Evolutionary conservation across 345 rosid species (phyloP), one percentile per base, ranked within the genome.

Genomic region (Raphanus sativus): DNA sequence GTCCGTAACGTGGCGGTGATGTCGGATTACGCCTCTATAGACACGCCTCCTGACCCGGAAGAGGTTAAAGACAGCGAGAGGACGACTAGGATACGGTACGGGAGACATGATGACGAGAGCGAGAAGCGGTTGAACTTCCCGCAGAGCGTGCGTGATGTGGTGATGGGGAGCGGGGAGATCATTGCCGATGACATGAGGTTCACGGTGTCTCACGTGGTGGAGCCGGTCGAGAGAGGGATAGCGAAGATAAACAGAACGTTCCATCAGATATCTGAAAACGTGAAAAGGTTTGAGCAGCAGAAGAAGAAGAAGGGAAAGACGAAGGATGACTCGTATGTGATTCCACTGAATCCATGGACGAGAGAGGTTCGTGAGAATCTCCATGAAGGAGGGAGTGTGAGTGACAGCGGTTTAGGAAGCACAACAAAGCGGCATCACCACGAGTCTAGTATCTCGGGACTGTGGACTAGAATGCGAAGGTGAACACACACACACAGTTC

Each of bases 121-220:
- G 94, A 92, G 59, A 94, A 92, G 74, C 89, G 91, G 11, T 73
- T 95, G 83, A 95, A 89, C 79, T 91, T 95, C 64, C 98, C 98
- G 10, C 97, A 95, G 72, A 92, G 99, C 82, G 94, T 95, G 40
- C 90, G 97, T 67, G 99, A 95, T 80, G 98, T 95, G 71, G 97
- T 95, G 69, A 17, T 95, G 38, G 99, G 99, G 25, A 95, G 99
- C 30, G 86, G 99, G 71, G 99, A 89, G 91, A 95, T 95, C 56
- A 95, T 95, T 75, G 99, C 83, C 50, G 99, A 92, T 75, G 99
- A 95, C 86, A 92, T 95, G 99, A 95, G 91, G 86, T 95, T 89
- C 78, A 95, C 99, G 24, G 97, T 95, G 7, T 95, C 98, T 0
- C 99, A 95, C 21, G 97, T 95, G 63, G 99, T 95, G 42, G 97